phyloP scores from a whole-genome alignment of 1,139 yeast genomes.

The Blastobotrys persicus region DNA sequence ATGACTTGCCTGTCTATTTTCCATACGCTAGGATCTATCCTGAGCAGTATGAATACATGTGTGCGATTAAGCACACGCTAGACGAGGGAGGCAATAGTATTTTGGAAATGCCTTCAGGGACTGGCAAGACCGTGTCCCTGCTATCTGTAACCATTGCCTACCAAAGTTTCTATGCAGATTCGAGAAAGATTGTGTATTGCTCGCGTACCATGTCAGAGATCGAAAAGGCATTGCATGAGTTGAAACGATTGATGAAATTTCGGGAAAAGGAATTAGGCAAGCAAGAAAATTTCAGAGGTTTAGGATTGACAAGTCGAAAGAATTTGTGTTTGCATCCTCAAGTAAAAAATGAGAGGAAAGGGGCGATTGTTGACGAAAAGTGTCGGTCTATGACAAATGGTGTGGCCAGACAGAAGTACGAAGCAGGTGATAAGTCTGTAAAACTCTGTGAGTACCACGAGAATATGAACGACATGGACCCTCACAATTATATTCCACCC shows the following conservation, averaged over 20 bases:
- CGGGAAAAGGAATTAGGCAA: slow-evolving; percentile 79
- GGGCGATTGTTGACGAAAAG: slow-evolving; percentile 92
- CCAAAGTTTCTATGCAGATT: slow-evolving; percentile 94
- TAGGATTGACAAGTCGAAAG: slow-evolving; percentile 92
- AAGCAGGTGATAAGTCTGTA: slow-evolving; percentile 58
- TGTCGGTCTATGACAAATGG: slow-evolving; percentile 95
- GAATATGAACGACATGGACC: slow-evolving; percentile 78
- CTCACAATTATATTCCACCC: slow-evolving; percentile 80
- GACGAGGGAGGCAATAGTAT: slow-evolving; percentile 99
- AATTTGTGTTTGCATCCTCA: slow-evolving; percentile 89
- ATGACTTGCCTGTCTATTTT: slow-evolving; percentile 89
- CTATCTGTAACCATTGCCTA: slow-evolving; percentile 90
- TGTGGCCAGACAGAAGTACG: slow-evolving; percentile 66
- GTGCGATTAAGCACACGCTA: slow-evolving; percentile 86
- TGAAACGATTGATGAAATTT: slow-evolving; percentile 83
- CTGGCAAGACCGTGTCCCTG: slow-evolving; percentile 93
- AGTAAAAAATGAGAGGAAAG: slow-evolving; percentile 84
- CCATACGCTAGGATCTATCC: slow-evolving; percentile 99
- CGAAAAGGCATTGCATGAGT: slow-evolving; percentile 94
- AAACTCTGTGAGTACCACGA: slow-evolving; percentile 85
- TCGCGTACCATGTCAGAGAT: slow-evolving; percentile 99
- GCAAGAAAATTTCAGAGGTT: slow-evolving; percentile 79
- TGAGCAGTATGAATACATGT: slow-evolving; percentile 96
- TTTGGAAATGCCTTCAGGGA: slow-evolving; percentile 99
- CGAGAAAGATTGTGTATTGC: slow-evolving; percentile 89